Evolutionary conservation across 306 rosid species (phyloP).

Genomic region (Oemleria cerasiformis): DNA sequence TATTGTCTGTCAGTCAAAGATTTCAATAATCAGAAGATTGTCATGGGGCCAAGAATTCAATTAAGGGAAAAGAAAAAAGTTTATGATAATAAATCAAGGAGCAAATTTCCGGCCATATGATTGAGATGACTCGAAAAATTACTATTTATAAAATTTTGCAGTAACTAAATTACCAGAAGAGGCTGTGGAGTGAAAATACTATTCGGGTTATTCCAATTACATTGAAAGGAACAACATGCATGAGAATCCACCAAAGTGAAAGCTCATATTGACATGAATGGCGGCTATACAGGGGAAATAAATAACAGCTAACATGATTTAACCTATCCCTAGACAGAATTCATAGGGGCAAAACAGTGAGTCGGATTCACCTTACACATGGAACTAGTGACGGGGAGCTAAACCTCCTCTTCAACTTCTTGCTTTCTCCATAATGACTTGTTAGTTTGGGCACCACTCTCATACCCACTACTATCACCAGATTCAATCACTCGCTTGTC

Average conservation of each 20-base stretch:
- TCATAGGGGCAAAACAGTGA: constrained; percentile 18
- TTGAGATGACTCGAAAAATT: neutral
- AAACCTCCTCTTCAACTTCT: constrained; percentile 39
- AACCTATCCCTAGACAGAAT: constrained; percentile 13
- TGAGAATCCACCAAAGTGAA: constrained; percentile 12
- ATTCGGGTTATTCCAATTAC: constrained; percentile 1
- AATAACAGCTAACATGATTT: constrained; percentile 12
- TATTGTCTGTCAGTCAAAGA: neutral
- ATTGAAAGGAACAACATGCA: constrained; percentile 8
- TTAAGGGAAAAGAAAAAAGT: too few species aligned
- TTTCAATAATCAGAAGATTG: neutral
- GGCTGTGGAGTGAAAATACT: neutral
- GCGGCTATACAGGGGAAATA: constrained; percentile 25
- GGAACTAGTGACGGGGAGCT: constrained; percentile 14
- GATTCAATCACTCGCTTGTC: constrained; percentile 51
- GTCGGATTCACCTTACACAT: constrained; percentile 19
- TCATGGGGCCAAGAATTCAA: too few species aligned
- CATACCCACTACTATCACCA: constrained; percentile 59
- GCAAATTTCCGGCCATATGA: neutral
- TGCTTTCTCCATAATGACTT: constrained; percentile 37
- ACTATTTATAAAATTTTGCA: neutral
- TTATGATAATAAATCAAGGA: neutral
- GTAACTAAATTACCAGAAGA: constrained; percentile 11
- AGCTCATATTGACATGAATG: constrained; percentile 21
- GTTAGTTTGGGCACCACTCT: constrained; percentile 48